Evolutionary conservation across 129 eudicot genomes (phyloP).

Genomic region (Oenanthe sinensis): DNA sequence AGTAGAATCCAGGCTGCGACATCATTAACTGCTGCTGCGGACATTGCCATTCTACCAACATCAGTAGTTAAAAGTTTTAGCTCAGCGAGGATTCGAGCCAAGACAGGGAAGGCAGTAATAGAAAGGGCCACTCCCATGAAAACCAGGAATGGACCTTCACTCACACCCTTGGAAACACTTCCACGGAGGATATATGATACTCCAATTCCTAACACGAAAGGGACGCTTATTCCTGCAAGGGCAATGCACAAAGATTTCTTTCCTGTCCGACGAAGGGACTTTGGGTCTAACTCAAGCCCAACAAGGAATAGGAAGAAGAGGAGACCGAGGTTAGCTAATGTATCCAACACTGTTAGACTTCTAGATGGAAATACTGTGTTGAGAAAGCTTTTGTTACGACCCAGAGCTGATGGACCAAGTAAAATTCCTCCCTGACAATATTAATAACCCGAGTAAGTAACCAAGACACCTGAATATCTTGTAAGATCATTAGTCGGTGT

Average conservation of each 20-base stretch:
- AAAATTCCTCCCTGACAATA: constrained; percentile 5
- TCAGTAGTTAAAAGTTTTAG: constrained; percentile 42
- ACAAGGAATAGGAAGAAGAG: constrained; percentile 38
- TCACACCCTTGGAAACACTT: constrained; percentile 25
- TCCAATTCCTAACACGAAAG: constrained; percentile 35
- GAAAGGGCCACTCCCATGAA: constrained; percentile 51
- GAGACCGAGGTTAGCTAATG: constrained; percentile 43
- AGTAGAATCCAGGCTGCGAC: constrained; percentile 47
- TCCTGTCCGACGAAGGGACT: constrained; percentile 29
- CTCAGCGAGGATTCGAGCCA: constrained; percentile 44
- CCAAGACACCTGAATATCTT: neutral
- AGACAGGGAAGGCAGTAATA: constrained; percentile 43
- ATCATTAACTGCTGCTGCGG: constrained; percentile 46
- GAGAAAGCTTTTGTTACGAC: constrained; percentile 8
- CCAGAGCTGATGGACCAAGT: constrained; percentile 7
- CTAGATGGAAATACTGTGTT: constrained; percentile 19
- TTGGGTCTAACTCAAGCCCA: constrained; percentile 32
- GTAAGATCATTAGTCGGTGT: neutral
- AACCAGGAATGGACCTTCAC: constrained; percentile 24
- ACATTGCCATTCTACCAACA: constrained; percentile 42
- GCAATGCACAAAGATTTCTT: constrained; percentile 34
- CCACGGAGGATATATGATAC: constrained; percentile 24
- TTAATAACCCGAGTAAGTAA: neutral
- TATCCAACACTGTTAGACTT: constrained; percentile 39
- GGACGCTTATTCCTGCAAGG: constrained; percentile 32